Base-by-base conservation (phyloP, 331 rosid genomes). In the Telfairia occidentalis region DNA sequence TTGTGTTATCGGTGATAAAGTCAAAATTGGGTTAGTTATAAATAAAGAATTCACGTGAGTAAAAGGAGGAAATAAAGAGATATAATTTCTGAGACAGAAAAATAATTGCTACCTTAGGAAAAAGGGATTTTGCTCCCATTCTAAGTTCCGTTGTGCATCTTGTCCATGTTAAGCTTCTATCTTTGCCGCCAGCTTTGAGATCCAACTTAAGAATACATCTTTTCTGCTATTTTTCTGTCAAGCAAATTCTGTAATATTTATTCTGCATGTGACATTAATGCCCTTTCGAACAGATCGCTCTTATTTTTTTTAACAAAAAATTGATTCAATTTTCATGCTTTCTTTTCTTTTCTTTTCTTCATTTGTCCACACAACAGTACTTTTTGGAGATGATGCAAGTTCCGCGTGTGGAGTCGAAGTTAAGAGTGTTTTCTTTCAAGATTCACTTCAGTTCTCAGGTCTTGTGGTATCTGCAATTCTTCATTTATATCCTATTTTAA, bases 381-480 rank as follows among this genome's bases (percentile, higher is more conserved):
- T 90, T 95, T 82, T 77, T 95, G 88, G 99, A 95, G 90, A 84
- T 85, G 85, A 90, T 95, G 99, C 92, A 90, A 87, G 99, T 95
- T 63, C 99, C 99, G 21, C 88, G 97, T 72, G 99, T 95, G 87
- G 97, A 95, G 84, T 92, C 99, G 79, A 95, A 95, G 76, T 77
- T 95, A 82, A 87, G 97, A 90, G 97, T 95, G 42, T 95, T 95
- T 80, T 83, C 97, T 76, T 95, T 95, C 90, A 95, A 92, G 88
- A 92, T 95, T 82, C 99, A 95, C 86, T 95, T 95, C 84, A 67
- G 83, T 70, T 43, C 94, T 82, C 99, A 95, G 97, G 99, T 95
- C 80, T 83, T 87, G 83, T 85, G 84, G 71, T 81, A 75, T 78
- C 69, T 78, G 75, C 67, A 73, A 40, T 28, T 64, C 58, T 40